phyloP scores from a whole-genome alignment of 2,329 filamentous ascomycete species.

The Colletotrichum sp. region DNA sequence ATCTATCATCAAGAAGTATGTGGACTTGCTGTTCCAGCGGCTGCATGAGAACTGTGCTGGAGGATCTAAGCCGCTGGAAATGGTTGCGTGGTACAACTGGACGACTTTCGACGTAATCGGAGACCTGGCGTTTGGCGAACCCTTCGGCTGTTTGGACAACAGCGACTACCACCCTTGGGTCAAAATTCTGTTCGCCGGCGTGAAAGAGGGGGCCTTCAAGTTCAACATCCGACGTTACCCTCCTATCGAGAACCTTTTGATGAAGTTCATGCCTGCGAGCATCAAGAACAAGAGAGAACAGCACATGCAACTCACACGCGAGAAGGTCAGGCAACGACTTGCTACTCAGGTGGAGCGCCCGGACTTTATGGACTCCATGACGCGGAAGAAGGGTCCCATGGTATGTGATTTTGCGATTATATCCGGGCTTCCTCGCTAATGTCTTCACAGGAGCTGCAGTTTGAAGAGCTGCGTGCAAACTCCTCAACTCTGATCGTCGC shows the following conservation, averaged over 20 bases:
- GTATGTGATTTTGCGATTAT: background rate
- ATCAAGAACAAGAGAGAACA: background rate
- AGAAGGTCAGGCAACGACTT: background rate
- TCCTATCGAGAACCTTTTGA: background rate
- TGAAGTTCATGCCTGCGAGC: background rate
- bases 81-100: conserved; percentile 23
- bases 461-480: conserved; percentile 19
- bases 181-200: background rate
- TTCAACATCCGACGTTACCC: background rate
- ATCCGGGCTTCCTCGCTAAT: background rate
- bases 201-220: background rate
- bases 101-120: conserved; percentile 35
- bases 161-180: conserved; percentile 31
- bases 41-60: conserved; percentile 25
- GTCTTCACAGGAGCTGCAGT: background rate
- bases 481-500: background rate
- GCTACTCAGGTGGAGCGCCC: background rate
- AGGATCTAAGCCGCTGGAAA: background rate
- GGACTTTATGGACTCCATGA: conserved; percentile 4
- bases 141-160: conserved; percentile 29
- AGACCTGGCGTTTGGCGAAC: conserved; percentile 32
- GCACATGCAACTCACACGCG: background rate
- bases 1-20: conserved; percentile 28
- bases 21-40: conserved; percentile 33
- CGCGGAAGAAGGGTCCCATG: background rate